Conservation (phyloP, 257 asterid genomes). For the Solanum appendiculatum region DNA sequence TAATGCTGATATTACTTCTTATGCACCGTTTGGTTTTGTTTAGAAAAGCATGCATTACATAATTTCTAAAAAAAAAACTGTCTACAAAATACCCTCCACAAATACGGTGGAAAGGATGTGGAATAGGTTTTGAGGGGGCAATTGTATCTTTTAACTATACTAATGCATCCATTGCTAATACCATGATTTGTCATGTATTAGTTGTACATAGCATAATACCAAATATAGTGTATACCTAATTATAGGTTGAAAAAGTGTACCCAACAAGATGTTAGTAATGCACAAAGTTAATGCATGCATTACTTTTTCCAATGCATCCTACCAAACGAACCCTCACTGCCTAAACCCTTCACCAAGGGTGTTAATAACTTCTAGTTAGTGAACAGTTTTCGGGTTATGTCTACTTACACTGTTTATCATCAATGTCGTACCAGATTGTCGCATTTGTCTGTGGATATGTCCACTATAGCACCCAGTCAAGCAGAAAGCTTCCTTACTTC, state of each 20-base stretch:
- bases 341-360: not conserved
- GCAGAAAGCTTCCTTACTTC: conserved; percentile 54
- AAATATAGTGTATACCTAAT: not conserved
- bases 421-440: conserved; percentile 41
- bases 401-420: conserved; percentile 5
- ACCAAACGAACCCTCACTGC: not conserved
- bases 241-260: not conserved
- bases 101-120: not conserved
- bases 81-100: not conserved
- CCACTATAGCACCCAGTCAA: conserved; percentile 57
- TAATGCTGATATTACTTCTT: not conserved
- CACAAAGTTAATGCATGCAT: not conserved
- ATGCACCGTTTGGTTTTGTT: not conserved
- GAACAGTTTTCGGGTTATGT: not conserved
- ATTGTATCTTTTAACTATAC: not conserved
- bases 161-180: not conserved
- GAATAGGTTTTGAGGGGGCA: not conserved
- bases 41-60: not conserved
- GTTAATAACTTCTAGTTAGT: not conserved
- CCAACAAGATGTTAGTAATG: not conserved
- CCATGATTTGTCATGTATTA: not conserved
- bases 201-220: not conserved
- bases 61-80: not conserved
- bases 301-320: not conserved
- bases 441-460: conserved; percentile 78